Evolutionary conservation across 257 asterid genomes (phyloP), one percentile per base, ranked within the genome.

Genomic region (Primulina tabacum): DNA sequence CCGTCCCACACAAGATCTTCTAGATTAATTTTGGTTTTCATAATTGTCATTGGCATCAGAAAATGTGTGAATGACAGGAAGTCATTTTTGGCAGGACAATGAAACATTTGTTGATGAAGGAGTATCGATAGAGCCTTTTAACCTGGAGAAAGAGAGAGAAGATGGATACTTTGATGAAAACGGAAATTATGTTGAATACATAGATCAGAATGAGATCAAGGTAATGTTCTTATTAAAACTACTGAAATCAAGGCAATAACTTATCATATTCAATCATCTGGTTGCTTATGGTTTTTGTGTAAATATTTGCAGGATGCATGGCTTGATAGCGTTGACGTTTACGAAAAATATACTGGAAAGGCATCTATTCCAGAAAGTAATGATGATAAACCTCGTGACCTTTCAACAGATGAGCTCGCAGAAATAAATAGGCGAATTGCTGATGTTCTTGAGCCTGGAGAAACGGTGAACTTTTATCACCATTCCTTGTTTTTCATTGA

Each of bases 141-240:
- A 94, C 78, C 87, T 94, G 76, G 79, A 82, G 14, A 79, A 82
- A 81, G 99, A 94, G 87, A 86, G 97, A 79, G 97, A 94, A 83
- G 98, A 85, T 60, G 99, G 99, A 40, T 94, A 88, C 80, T 94
- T 94, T 75, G 99, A 94, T 88, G 93, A 81, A 65, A 74, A 80
- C 53, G 98, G 95, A 61, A 94, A 94, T 80, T 94, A 90, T 68
- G 92, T 94, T 43, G 98, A 91, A 69, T 94, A 85, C 60, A 47
- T 88, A 72, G 77, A 85, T 52, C 81, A 75, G 68, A 81, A 88
- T 70, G 87, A 86, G 78, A 82, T 88, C 73, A 89, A 94, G 99
- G 99, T 90, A 76, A 62, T 33, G 5, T 47, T 14, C 55, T 14
- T 47, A 4, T 4, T 47, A 47, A 47, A 47, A 14, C 12, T 33